A percentile compares a stretch with the other conserved stretches of the same genome.
phyloP scores from a whole-genome alignment of 176 grass and related monocot genomes.

The Saccharum officinarum region DNA sequence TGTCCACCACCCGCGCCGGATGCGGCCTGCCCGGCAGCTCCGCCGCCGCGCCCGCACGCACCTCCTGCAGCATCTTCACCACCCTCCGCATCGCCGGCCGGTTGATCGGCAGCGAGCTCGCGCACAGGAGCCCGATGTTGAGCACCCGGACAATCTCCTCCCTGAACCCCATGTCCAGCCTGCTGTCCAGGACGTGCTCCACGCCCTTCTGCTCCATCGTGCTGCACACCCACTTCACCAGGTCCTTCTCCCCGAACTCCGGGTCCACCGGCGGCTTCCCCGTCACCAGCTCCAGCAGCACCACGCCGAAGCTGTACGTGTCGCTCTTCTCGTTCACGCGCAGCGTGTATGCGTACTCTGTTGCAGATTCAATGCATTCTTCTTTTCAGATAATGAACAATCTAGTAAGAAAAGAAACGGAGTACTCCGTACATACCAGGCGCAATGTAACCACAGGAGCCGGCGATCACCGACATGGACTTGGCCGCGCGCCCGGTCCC shows the following conservation, averaged over 20 bases:
- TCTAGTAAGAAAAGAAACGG: no score
- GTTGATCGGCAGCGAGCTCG: conserved; percentile 87
- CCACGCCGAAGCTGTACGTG: conserved; percentile 91
- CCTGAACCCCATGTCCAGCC: conserved; percentile 50
- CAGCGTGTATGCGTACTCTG: conserved; percentile 90
- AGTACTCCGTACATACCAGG: conserved; percentile 46
- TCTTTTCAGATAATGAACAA: no score
- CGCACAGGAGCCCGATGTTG: conserved; percentile 68
- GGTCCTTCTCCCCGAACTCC: conserved; percentile 81
- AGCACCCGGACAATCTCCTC: conserved; percentile 69
- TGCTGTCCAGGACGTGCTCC: conserved; percentile 60
- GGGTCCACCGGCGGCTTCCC: conserved; percentile 74
- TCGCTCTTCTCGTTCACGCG: conserved; percentile 94
- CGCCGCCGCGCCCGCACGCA: neutral
- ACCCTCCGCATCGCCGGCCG: conserved; percentile 74
- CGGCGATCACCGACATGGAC: conserved; percentile 85
- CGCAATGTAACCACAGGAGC: conserved; percentile 86
- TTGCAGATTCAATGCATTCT: no score
- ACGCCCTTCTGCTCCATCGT: conserved; percentile 67
- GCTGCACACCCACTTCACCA: conserved; percentile 84
- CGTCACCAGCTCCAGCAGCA: conserved; percentile 77
- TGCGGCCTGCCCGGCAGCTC: neutral
- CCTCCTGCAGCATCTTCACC: conserved; percentile 90
- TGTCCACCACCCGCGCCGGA: conserved; percentile 3
- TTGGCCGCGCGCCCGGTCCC: conserved; percentile 42